Evolutionary conservation across 768 basidiomycete species (phyloP).

Genomic region (Boletus pseudo-olivaceus): DNA sequence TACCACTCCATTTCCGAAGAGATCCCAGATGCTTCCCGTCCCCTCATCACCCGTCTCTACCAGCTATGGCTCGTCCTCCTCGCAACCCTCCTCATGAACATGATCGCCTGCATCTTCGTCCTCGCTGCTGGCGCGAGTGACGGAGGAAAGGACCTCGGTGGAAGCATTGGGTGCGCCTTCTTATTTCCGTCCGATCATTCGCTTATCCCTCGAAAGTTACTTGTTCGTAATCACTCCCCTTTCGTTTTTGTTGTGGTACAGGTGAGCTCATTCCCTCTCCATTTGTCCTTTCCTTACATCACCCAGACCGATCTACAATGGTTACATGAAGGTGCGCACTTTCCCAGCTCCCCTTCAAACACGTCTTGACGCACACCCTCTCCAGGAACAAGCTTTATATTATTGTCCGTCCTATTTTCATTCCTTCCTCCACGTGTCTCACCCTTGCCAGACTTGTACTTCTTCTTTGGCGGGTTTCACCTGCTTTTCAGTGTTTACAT

Average conservation of each 20-base stretch:
- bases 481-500: constrained; percentile 90
- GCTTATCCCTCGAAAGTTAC: constrained; percentile 48
- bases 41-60: constrained; percentile 82
- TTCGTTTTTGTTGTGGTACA: constrained; percentile 95
- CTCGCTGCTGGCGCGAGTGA: constrained; percentile 73
- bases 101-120: constrained; percentile 86
- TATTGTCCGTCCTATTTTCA: constrained; percentile 62
- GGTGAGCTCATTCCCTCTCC: constrained; percentile 46
- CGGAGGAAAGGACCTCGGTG: constrained; percentile 77
- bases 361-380: constrained; percentile 11
- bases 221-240: constrained; percentile 69
- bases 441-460: constrained; percentile 74
- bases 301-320: constrained; percentile 89
- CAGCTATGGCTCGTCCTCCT: constrained; percentile 92
- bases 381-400: constrained; percentile 87
- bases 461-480: constrained; percentile 96
- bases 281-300: constrained; percentile 9
- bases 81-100: constrained; percentile 79
- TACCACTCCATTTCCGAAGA: constrained; percentile 91
- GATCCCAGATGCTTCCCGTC: constrained; percentile 77
- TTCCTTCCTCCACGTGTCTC: constrained; percentile 1
- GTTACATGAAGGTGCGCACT: constrained; percentile 83
- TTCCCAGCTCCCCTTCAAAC: constrained; percentile 22
- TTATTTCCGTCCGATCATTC: constrained; percentile 21
- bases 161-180: constrained; percentile 67